phyloP scores from a whole-genome alignment of 1,139 yeast species.

The Suhomyces anneliseae region DNA sequence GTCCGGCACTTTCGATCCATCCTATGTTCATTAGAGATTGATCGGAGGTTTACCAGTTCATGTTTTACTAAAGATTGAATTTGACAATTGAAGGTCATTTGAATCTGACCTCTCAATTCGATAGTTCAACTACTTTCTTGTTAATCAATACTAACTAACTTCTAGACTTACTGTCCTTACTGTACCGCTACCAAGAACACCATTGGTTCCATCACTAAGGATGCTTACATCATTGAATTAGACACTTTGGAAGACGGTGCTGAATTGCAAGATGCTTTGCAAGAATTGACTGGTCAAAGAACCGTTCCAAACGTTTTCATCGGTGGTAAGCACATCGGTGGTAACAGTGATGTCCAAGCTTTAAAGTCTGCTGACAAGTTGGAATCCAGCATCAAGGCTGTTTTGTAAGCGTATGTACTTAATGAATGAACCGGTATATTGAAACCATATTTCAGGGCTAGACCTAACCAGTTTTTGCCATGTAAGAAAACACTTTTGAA shows the following conservation, averaged over 20 bases:
- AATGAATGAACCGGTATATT: neutral
- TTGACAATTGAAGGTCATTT: too few species aligned
- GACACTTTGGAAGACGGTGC: slow-evolving; percentile 47
- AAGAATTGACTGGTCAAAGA: slow-evolving; percentile 78
- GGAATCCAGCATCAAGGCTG: slow-evolving; percentile 28
- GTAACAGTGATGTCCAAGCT: slow-evolving; percentile 81
- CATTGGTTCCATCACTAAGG: slow-evolving; percentile 48
- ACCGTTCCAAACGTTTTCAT: slow-evolving; percentile 94
- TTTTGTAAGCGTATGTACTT: slow-evolving; percentile 15
- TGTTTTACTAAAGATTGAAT: neutral
- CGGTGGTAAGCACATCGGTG: slow-evolving; percentile 90
- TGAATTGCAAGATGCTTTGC: slow-evolving; percentile 74
- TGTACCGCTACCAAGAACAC: slow-evolving; percentile 66
- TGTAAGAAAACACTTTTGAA: too few species aligned
- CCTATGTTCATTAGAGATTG: too few species aligned
- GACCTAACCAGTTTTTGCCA: too few species aligned
- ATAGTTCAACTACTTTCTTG: neutral
- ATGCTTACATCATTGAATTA: slow-evolving; percentile 66
- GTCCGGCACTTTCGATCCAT: neutral
- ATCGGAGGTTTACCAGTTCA: neutral
- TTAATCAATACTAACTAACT: slow-evolving; percentile 16
- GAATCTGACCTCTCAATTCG: too few species aligned
- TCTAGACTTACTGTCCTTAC: slow-evolving; percentile 60
- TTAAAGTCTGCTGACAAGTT: slow-evolving; percentile 36
- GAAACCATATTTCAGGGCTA: too few species aligned